Conservation (phyloP, 768 basidiomycete genomes). For the Mycena amicta region DNA sequence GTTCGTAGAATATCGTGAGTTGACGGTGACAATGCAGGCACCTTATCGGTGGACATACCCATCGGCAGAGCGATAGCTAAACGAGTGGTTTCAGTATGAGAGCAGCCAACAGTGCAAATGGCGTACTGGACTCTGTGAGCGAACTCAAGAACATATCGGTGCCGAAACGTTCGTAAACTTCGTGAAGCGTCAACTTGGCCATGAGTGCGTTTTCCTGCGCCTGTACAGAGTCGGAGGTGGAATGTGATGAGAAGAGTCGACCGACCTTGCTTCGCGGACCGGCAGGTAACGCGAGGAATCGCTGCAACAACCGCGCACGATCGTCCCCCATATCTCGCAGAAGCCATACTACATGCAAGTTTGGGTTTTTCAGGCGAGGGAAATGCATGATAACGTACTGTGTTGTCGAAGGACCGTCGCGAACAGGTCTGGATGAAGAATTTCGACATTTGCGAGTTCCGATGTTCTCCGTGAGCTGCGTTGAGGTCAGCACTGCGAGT, state of each 20-base stretch:
- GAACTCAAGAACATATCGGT: conserved; percentile 91
- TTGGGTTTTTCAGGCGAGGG: conserved; percentile 1
- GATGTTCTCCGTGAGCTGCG: conserved; percentile 49
- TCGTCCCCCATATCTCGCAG: conserved; percentile 57
- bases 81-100: background rate
- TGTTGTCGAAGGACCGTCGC: conserved; percentile 67
- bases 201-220: conserved; percentile 75
- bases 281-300: conserved; percentile 56
- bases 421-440: conserved; percentile 61
- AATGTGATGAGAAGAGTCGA: background rate
- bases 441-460: conserved; percentile 41
- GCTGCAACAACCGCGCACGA: conserved; percentile 57
- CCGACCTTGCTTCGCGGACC: conserved; percentile 61
- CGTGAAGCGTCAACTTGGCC: conserved; percentile 77
- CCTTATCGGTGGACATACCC: conserved; percentile 61
- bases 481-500: conserved; percentile 2
- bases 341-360: conserved; percentile 57
- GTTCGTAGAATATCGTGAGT: conserved; percentile 60
- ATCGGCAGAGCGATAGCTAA: conserved; percentile 83
- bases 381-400: conserved; percentile 47
- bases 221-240: conserved; percentile 36
- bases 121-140: conserved; percentile 85
- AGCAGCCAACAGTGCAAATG: background rate
- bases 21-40: conserved; percentile 41
- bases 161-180: conserved; percentile 76